Base-by-base conservation (phyloP, 2,329 filamentous ascomycete genomes). In the Decorospora gaudefroyi region DNA sequence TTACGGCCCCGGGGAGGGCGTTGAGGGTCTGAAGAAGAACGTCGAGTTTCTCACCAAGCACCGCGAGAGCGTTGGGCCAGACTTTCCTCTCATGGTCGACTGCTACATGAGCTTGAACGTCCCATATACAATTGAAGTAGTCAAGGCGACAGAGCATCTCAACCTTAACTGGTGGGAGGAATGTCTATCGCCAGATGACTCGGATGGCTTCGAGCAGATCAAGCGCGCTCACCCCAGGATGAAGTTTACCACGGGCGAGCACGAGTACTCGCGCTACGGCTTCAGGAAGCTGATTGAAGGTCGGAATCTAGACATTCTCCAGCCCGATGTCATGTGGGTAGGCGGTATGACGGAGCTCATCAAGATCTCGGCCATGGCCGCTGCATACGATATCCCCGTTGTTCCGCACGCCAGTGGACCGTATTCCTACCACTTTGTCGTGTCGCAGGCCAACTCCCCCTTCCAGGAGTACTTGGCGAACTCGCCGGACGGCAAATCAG, bases 81-180 rank as follows among this genome's bases (percentile, higher is more conserved):
- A 96, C 69, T 96, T 93, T 69, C 91, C 91, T 31, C 79, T 96
- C 56, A 91, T 95, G 78, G 91, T 96, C 4, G 91, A 96, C 74
- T 96, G 91, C 78, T 96, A 95, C 74, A 96, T 96, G 91, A 91
- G 87, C 57, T 77, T 96, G 64, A 96, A 91, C 62, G 91, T 96
- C 17, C 76, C 88, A 1, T 96, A 96, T 74, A 95, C 89, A 3
- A 95, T 96, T 58, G 87, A 96, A 72, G 79, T 96, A 16, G 91
- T 88, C 49, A 88, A 91, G 73, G 86, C 85, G 37, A 90, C 86
- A 67, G 82, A 88, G 59, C 84, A 90, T 57, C 80, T 96, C 56
- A 81, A 92, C 71, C 91, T 96, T 69, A 90, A 96, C 76, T 96
- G 91, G 91, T 96, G 90, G 90, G 91, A 96, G 75, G 91, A 96